Base-by-base conservation (phyloP, 1,139 yeast species). In the Keqinozyma sinolaborantium region DNA sequence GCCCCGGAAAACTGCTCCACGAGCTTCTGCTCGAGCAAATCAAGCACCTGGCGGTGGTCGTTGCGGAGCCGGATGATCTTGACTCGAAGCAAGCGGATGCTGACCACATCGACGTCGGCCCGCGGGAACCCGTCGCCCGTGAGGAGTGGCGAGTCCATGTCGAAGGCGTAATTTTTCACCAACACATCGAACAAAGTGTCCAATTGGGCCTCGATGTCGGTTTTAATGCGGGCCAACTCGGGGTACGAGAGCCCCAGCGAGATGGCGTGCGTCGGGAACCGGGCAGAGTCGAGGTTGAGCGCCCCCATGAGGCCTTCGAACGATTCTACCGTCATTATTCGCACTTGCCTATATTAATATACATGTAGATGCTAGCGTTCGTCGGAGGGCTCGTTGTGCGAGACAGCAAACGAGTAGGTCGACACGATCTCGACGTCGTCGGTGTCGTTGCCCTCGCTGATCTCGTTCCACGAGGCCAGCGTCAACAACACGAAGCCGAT, bases 61-160 rank as follows among this genome's bases (percentile, higher is more conserved):
- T 87, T 88, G 36, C 79, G 64, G 32, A 83, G 62, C 34, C 84
- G 64, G 29, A 83, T 79, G 25, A 88, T 76, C 46, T 73, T 73
- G 6, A 79, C 73, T 39, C 96, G 56, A 0, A 77, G 50, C n/a
- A 74, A 59, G 32, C 94, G 61, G 2, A 79, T 64, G 24, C 83
- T 71, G 3, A 82, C 78, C 4, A 90, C 84, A 47, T 92, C 95
- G 20, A 90, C 73, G 51, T 92, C 97, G 11, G 69, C 60, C 24
- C 97, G 64, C 0, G 98, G 98, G 45, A 75, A 92, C 23, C 97
- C 97, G 47, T 90, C 95, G 0, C 48, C 39, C 0, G 83, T 73
- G 3, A 83, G 55, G 42, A 90, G 59, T 0, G 79, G 66, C 0
- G 94, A 79, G 13, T 70, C 56, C 88, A 87, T 78, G 40, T 72